Evolutionary conservation across 2,329 filamentous ascomycete species (phyloP).

Genomic region (Venturia effusa): DNA sequence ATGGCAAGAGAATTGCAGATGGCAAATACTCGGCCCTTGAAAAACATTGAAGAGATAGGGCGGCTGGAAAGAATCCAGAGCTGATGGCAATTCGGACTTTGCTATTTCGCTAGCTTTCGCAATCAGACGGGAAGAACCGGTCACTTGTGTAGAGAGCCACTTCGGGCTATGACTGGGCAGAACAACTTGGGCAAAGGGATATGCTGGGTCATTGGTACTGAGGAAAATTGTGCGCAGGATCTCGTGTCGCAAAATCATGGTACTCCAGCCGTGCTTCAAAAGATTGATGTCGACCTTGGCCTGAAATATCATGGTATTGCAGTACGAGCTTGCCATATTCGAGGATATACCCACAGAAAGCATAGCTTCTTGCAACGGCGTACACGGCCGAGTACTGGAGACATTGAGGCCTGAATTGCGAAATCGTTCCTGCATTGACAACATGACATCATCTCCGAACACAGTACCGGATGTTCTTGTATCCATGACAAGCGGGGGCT

Average conservation of each 20-base stretch:
- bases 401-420: not conserved
- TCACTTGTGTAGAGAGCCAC: not conserved
- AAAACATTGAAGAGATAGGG: conserved; percentile 26
- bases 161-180: conserved; percentile 33
- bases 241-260: conserved; percentile 54
- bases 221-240: conserved; percentile 71
- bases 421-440: not conserved
- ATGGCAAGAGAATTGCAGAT: conserved; percentile 49
- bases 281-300: conserved; percentile 39
- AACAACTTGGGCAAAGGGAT: conserved; percentile 64
- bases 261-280: conserved; percentile 51
- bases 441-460: not conserved
- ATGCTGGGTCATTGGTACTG: conserved; percentile 46
- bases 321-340: conserved; percentile 49
- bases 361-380: conserved; percentile 83
- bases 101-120: not conserved
- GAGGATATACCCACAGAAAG: conserved; percentile 27
- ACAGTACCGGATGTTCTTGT: not conserved
- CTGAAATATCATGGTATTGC: conserved; percentile 59
- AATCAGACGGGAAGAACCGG: not conserved
- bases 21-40: conserved; percentile 16
- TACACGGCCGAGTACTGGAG: conserved; percentile 53
- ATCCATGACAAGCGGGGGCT: not conserved
- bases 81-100: conserved; percentile 35
- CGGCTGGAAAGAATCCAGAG: conserved; percentile 27